Evolutionary conservation across 257 asterid species (phyloP), one percentile per base, ranked within the genome.

Genomic region (Penstemon barbatus): DNA sequence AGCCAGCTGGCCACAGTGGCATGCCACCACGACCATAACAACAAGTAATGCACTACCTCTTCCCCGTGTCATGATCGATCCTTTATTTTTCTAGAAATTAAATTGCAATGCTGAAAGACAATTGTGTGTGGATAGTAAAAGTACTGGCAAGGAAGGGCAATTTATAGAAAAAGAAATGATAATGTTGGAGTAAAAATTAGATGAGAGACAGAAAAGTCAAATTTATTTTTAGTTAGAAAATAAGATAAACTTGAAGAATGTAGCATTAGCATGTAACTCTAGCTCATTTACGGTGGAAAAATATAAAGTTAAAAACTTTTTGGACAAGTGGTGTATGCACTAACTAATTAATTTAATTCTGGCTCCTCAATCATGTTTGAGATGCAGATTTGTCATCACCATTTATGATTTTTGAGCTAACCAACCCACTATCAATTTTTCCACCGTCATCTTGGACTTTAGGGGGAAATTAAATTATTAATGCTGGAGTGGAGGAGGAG

Each of bases 31-130:
- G 71, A 73, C 8, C 50, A 74, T 50, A n/a, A 38, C 71, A 18
- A 77, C 15, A 38, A 50, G 66, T 56, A 68, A 44, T 67, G 74
- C 78, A 67, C 70, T 77, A 65, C 81, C 75, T 67, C 81, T 77
- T 66, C 77, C 77, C 77, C 46, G 65, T 36, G 74, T 38, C 78
- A 74, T 15, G 18, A 15, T 74, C 19, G 18, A 15, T 74, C 19
- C 39, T 72, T 9, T 19, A 4, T n/a, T 45, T 25, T 63, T 8
- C 4, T 25, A 25, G 2, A 25, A 25, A 15, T 15, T 15, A 25
- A 25, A 25, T 25, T 25, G 33, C 48, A 40, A 3, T 46, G 13
- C 7, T 10, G 7, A 46, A 12, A 6, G 52, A 40, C 37, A 25
- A 25, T 37, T 57, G 43, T 57, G 40, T 25, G 61, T 46, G 52